Conservation (phyloP, 495 filamentous ascomycete genomes). For the Aspergillus bertholletiae region DNA sequence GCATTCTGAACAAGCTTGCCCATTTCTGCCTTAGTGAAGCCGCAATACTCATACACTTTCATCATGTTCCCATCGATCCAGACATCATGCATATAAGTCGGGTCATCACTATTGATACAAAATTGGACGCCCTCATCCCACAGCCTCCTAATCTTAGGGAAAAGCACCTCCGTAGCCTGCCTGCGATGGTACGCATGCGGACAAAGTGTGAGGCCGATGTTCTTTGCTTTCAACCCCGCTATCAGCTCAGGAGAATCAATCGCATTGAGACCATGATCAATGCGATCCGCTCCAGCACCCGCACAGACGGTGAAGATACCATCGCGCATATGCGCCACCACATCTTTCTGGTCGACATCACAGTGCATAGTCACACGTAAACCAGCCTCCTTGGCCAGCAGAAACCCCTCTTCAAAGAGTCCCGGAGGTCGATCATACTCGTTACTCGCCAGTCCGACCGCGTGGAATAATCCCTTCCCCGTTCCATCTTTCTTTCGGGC, state of each 20-base stretch:
- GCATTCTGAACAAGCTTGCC: slow-evolving; percentile 31
- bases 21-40: slow-evolving; percentile 32
- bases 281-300: slow-evolving; percentile 28
- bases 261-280: slow-evolving; percentile 42
- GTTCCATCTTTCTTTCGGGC: slow-evolving; percentile 20
- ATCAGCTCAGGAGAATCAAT: slow-evolving; percentile 29
- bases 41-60: slow-evolving; percentile 31
- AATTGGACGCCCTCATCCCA: slow-evolving; percentile 32
- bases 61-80: slow-evolving; percentile 42
- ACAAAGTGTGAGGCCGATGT: slow-evolving; percentile 39
- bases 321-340: slow-evolving; percentile 32
- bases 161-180: slow-evolving; percentile 33
- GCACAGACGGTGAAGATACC: slow-evolving; percentile 29
- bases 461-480: slow-evolving; percentile 34
- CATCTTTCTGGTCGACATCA: slow-evolving; percentile 41
- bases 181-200: slow-evolving; percentile 40
- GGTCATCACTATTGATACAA: slow-evolving; percentile 40
- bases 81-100: slow-evolving; percentile 40
- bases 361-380: slow-evolving; percentile 42
- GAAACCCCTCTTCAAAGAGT: slow-evolving; percentile 35
- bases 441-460: slow-evolving; percentile 41
- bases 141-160: slow-evolving; percentile 33
- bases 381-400: slow-evolving; percentile 30
- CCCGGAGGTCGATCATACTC: slow-evolving; percentile 36
- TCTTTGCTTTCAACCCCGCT: slow-evolving; percentile 22